Evolutionary conservation across 2,329 filamentous ascomycete species (phyloP), one percentile per base, ranked within the genome.

Genomic region (Xylaria sp.): DNA sequence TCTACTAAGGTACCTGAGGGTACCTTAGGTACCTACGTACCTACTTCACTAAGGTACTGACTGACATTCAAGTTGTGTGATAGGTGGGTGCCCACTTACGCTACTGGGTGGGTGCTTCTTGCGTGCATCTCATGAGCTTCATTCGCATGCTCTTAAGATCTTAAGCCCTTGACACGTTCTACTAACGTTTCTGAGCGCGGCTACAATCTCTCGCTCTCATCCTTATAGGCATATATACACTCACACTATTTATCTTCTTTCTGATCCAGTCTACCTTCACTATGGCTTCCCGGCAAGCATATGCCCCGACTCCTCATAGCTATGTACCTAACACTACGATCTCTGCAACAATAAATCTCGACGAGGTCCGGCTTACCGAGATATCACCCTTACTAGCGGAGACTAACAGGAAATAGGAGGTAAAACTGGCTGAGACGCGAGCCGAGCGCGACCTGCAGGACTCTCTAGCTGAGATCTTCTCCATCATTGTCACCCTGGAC

Each of bases 381-480:
- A n/a, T n/a, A 8, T 42, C 12, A 19, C 40, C 21, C 15, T 23
- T 11, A 11, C 35, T 15, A 5, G 19, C 33, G 19, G 43, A 46
- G n/a, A 31, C 62, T 67, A 33, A 67, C 52, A 23, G 33, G 31
- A 2, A 43, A 43, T 70, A 97, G 91, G 95, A 98, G 83, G 93
- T 97, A 70, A 97, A 97, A 78, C 86, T 99, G 63, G 88, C 92
- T 52, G 89, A 92, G 40, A 96, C 90, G 21, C 89, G 91, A 69
- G 90, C 92, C 42, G 94, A 98, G 79, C 89, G 94, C 64, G 94
- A 99, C 75, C 83, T 98, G 1, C 92, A 97, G 76, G 95, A 98
- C 74, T 98, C 95, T 1, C 87, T 99, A 14, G 95, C 94, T 58
- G 95, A 99, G 78, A 89, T 99, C 23, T 99, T 98, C 79, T 97